Evolutionary conservation across 164 flowering plant species (phyloP).

Genomic region (Sextonia rubra): DNA sequence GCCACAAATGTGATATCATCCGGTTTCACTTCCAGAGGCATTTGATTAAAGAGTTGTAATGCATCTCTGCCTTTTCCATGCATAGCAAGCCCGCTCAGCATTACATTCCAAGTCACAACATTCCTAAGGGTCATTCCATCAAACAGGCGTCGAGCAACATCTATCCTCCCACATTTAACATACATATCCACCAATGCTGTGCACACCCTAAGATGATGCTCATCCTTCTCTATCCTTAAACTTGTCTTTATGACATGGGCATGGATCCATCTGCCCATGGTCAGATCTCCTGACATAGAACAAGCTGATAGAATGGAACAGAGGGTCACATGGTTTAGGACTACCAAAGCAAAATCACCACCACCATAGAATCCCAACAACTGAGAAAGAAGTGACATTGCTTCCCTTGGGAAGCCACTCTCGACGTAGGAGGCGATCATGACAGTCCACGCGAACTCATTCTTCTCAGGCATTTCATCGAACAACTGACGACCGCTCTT

Average conservation of each 20-base stretch:
- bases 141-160: conserved; percentile 37
- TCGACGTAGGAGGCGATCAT: conserved; percentile 49
- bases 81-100: conserved; percentile 63
- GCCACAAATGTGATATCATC: conserved; percentile 55
- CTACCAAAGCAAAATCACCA: neutral
- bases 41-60: conserved; percentile 34
- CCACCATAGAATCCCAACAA: conserved; percentile 23
- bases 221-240: conserved; percentile 22
- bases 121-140: conserved; percentile 33
- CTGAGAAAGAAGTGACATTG: conserved; percentile 30
- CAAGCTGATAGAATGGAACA: conserved; percentile 55
- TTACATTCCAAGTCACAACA: conserved; percentile 66
- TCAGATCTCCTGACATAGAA: conserved; percentile 45
- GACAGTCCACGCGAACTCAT: conserved; percentile 60
- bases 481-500: conserved; percentile 37
- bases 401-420: conserved; percentile 36
- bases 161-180: conserved; percentile 58
- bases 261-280: conserved; percentile 65
- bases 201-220: conserved; percentile 34
- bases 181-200: conserved; percentile 75
- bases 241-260: conserved; percentile 40
- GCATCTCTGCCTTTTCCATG: conserved; percentile 47
- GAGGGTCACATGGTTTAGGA: conserved; percentile 41
- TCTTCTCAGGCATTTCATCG: conserved; percentile 58
- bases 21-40: conserved; percentile 39